Evolutionary conservation across 768 basidiomycete species (phyloP).

Genomic region (Pleurotus tuber-regium): DNA sequence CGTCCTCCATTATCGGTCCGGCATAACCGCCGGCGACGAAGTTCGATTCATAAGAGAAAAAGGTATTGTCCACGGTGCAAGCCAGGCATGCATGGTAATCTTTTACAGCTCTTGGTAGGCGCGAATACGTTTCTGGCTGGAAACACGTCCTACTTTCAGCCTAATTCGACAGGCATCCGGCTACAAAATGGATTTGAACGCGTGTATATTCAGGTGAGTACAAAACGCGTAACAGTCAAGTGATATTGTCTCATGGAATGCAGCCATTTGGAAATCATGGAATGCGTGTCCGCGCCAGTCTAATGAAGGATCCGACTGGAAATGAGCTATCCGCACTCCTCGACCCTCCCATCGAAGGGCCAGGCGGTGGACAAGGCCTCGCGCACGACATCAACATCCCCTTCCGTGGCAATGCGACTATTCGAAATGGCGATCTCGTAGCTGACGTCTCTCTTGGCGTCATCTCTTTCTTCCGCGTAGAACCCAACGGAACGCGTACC

Average conservation of each 20-base stretch:
- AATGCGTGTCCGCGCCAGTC: constrained; percentile 32
- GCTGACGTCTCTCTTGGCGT: constrained; percentile 22
- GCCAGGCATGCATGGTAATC: neutral
- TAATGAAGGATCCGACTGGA: constrained; percentile 32
- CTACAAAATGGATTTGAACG: constrained; percentile 33
- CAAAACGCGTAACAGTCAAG: too few species aligned
- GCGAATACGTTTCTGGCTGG: neutral
- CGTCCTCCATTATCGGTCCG: too few species aligned
- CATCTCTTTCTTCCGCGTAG: constrained; percentile 28
- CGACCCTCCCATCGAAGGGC: constrained; percentile 34
- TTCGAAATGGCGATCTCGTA: constrained; percentile 32
- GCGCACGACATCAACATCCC: constrained; percentile 26
- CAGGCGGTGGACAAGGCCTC: constrained; percentile 27
- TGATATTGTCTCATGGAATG: too few species aligned
- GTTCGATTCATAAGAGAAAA: neutral
- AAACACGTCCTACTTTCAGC: constrained; percentile 21
- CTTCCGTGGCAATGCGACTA: constrained; percentile 25
- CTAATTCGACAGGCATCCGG: constrained; percentile 30
- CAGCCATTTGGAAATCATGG: constrained; percentile 36
- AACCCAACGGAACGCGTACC: constrained; percentile 24
- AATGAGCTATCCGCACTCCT: constrained; percentile 30
- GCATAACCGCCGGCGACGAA: neutral
- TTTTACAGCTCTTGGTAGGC: neutral
- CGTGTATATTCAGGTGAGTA: constrained; percentile 29
- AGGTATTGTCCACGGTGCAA: too few species aligned